These are phyloP conservation scores for Phlyctochytrium bullatum DNA, from an alignment of 192 early-diverging fungal genomes.

Conservation along the genomic window DNA sequence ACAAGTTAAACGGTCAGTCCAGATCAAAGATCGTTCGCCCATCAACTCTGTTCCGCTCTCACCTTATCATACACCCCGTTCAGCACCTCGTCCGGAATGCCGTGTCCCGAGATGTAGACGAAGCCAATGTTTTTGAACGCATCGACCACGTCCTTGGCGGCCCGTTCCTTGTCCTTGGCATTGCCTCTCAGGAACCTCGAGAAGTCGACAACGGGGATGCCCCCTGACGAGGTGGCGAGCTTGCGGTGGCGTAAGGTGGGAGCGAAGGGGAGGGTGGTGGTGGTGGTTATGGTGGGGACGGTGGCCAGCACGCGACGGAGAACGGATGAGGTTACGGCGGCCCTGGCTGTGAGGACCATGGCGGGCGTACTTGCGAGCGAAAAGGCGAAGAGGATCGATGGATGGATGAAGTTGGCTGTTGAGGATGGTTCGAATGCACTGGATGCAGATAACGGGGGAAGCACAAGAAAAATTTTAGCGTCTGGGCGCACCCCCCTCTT, in stretches of 20 bases:
- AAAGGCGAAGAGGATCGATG: too few relatives aligned
- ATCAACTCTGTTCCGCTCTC: too few relatives aligned
- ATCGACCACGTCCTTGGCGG: conserved; percentile 10
- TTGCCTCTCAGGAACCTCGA: conserved; percentile 4
- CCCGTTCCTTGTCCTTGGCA: neutral
- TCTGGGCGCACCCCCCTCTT: too few relatives aligned
- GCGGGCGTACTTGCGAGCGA: too few relatives aligned
- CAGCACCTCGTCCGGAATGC: conserved; percentile 10
- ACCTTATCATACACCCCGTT: conserved; percentile 13
- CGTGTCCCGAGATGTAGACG: conserved; percentile 27
- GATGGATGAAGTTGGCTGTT: too few relatives aligned
- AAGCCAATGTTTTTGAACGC: conserved; percentile 25
- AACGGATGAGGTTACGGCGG: too few relatives aligned
- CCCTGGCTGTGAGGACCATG: too few relatives aligned
- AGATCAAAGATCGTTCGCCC: neutral
- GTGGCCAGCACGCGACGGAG: neutral
- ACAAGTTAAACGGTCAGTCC: neutral
- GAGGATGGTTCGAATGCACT: too few relatives aligned
- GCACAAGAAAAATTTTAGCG: too few relatives aligned
- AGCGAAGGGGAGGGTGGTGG: neutral
- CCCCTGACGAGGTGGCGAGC: neutral
- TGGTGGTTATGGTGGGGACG: neutral
- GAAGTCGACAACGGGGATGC: conserved; percentile 27
- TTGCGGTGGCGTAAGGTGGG: neutral
- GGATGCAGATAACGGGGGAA: too few relatives aligned